Conservation (phyloP, 805 yeast species). For the Yarrowia keelungensis region DNA sequence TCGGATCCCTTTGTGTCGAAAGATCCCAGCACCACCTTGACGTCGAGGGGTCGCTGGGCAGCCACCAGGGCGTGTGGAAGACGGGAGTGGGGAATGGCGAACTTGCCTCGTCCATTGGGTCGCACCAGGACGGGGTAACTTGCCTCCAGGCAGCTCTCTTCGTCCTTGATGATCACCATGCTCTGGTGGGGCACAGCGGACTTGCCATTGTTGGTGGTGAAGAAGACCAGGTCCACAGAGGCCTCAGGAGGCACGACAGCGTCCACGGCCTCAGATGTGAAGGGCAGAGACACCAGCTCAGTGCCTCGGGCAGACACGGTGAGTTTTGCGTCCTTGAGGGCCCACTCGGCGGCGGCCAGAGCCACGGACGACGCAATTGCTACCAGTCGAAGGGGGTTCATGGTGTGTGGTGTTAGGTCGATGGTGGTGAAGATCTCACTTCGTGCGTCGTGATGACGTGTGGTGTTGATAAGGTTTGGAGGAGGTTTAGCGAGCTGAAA, state of each 20-base stretch:
- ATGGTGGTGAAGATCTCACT: slow-evolving; percentile 7
- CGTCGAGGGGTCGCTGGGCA: slow-evolving; percentile 43
- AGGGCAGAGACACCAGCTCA: slow-evolving; percentile 28
- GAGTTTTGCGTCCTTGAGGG: slow-evolving; percentile 29
- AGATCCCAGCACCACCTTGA: slow-evolving; percentile 47
- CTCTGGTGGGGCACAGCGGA: slow-evolving; percentile 21
- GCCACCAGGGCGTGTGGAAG: slow-evolving; percentile 48
- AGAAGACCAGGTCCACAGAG: slow-evolving; percentile 24
- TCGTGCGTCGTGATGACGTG: slow-evolving; percentile 28
- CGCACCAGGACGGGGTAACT: slow-evolving; percentile 47
- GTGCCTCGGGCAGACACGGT: slow-evolving; percentile 20
- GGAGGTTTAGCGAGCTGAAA: too few species aligned
- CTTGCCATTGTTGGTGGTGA: slow-evolving; percentile 29
- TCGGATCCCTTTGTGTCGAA: slow-evolving; percentile 45
- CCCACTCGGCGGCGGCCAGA: slow-evolving; percentile 37
- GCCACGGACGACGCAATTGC: slow-evolving; percentile 33
- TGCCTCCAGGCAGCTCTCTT: slow-evolving; percentile 45
- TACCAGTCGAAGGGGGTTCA: slow-evolving; percentile 31
- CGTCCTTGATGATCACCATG: slow-evolving; percentile 32
- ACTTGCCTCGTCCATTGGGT: slow-evolving; percentile 49
- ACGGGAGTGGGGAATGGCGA: slow-evolving; percentile 46
- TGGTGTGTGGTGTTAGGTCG: slow-evolving; percentile 8
- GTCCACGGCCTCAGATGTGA: slow-evolving; percentile 14
- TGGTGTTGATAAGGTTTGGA: slow-evolving; percentile 16
- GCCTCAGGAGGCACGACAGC: slow-evolving; percentile 26